A percentile compares a stretch with the other conserved stretches of the same genome.
Conservation (phyloP, 164 flowering plant genomes). For the Amborella trichopoda region DNA sequence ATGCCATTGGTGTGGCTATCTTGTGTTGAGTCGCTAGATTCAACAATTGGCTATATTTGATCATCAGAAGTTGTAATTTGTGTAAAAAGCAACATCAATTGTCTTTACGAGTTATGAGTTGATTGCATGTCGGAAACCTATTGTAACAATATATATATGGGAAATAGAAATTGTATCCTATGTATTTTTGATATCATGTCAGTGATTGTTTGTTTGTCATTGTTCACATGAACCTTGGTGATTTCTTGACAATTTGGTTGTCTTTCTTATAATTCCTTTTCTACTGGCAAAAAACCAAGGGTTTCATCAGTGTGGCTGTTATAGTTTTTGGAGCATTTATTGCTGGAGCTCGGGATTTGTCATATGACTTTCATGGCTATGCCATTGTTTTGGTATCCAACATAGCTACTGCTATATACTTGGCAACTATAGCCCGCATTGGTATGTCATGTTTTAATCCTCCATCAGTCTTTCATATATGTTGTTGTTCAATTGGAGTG, state of each 20-base stretch:
- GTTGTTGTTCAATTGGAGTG: background rate
- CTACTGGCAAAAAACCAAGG: slow-evolving; percentile 29
- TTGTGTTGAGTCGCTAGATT: too few relatives aligned
- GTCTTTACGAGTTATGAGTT: too few relatives aligned
- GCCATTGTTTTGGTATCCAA: slow-evolving; percentile 69
- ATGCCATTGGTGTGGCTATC: too few relatives aligned
- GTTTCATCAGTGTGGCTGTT: slow-evolving; percentile 77
- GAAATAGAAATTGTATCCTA: too few relatives aligned
- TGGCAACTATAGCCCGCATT: slow-evolving; percentile 82
- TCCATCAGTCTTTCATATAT: background rate
- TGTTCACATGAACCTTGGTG: background rate
- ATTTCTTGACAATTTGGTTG: background rate
- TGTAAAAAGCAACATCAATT: too few relatives aligned
- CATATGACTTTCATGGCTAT: slow-evolving; percentile 80
- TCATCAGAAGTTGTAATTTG: too few relatives aligned
- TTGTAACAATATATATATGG: too few relatives aligned
- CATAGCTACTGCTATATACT: slow-evolving; percentile 83
- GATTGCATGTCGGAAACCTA: too few relatives aligned
- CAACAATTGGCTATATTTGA: too few relatives aligned
- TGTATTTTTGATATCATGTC: too few relatives aligned
- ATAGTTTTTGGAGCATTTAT: slow-evolving; percentile 85
- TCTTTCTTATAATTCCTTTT: slow-evolving; percentile 21
- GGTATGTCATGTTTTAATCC: too few relatives aligned
- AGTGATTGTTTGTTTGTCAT: background rate
- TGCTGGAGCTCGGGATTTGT: slow-evolving; percentile 92